Base-by-base conservation (phyloP, 345 rosid species). In the Cardamine resedifolia region DNA sequence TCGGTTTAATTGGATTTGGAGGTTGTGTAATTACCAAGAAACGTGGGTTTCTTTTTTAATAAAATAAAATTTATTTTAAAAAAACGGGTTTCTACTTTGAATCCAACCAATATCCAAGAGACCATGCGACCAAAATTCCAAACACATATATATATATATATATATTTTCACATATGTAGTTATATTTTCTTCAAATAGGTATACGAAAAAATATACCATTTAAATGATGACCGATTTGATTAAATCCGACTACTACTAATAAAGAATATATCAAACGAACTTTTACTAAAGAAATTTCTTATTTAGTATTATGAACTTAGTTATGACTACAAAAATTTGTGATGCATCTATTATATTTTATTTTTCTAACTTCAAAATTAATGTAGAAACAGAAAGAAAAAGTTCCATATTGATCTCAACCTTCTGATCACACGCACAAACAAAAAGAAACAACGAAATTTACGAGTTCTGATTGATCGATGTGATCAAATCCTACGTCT, bases 1-100 rank as follows among this genome's bases (percentile, higher is more conserved):
- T 38, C 58, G 61, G 60, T 74, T 53, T 18, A 20, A 36, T 36
- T 12, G 2, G 43, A 57, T 73, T 73, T 33, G 58, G 71, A 31
- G n/a, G 59, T 73, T 73, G 59, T 26, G 66, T 45, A 12, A 23
- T 11, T 73, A 34, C 43, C 71, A 57, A 73, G 18, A 65, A 73
- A 56, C 43, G 59, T 36, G 71, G 20, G 16, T 39, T 0, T 39
- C n/a, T n/a, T n/a, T n/a, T n/a, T n/a, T n/a, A n/a, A 15, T 53
- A 7, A 27, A 15, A 14, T 14, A 14, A 1, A 11, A 26, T 3
- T 45, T 28, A 7, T 26, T 52, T n/a, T n/a, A n/a, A 0, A 5
- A 12, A 38, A 27, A 39, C 30, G 53, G 28, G 27, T 21, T 51
- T 8, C 1, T 65, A 12, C 5, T 47, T 64, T 64, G 26, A 30